Evolutionary conservation across 768 basidiomycete species (phyloP).

Genomic region (Pleurotus giganteus): DNA sequence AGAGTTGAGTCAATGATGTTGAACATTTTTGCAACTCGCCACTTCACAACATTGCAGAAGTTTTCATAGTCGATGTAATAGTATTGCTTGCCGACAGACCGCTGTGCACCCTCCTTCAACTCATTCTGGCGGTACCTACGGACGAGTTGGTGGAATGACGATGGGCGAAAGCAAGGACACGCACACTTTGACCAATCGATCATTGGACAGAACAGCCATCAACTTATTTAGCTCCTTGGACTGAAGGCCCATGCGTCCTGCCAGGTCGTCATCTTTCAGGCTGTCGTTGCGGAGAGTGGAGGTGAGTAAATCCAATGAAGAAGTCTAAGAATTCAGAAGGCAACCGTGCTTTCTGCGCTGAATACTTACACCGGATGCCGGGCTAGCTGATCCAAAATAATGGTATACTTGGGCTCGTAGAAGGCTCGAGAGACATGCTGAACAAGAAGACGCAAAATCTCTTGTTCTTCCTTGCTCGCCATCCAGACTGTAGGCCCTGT

Average conservation of each 20-base stretch:
- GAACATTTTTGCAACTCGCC: conserved; percentile 93
- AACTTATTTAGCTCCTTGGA: conserved; percentile 89
- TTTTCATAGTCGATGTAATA: conserved; percentile 96
- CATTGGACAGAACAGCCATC: conserved; percentile 77
- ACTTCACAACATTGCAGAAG: conserved; percentile 97
- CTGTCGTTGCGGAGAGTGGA: conserved; percentile 40
- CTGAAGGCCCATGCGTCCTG: conserved; percentile 86
- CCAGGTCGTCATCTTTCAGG: conserved; percentile 91
- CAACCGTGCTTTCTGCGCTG: conserved; percentile 12
- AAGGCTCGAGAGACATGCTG: conserved; percentile 93
- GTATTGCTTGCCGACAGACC: conserved; percentile 87
- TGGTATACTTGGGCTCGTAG: conserved; percentile 89
- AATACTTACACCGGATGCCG: conserved; percentile 91
- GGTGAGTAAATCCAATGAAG: conserved; percentile 11
- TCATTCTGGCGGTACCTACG: conserved; percentile 86
- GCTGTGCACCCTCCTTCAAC: conserved; percentile 84
- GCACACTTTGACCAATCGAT: conserved; percentile 76
- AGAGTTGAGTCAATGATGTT: conserved; percentile 85
- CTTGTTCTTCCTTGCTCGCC: conserved; percentile 78
- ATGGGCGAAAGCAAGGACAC: conserved; percentile 23
- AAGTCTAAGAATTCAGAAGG: conserved; percentile 12
- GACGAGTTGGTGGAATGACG: neutral
- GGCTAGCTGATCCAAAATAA: conserved; percentile 92
- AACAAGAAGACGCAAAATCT: conserved; percentile 81
- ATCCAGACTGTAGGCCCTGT: conserved; percentile 26